A percentile compares a stretch with the other conserved stretches of the same genome.
Evolutionary conservation across 176 grass and related monocot species (phyloP).

Genomic region (Zea luxurians): DNA sequence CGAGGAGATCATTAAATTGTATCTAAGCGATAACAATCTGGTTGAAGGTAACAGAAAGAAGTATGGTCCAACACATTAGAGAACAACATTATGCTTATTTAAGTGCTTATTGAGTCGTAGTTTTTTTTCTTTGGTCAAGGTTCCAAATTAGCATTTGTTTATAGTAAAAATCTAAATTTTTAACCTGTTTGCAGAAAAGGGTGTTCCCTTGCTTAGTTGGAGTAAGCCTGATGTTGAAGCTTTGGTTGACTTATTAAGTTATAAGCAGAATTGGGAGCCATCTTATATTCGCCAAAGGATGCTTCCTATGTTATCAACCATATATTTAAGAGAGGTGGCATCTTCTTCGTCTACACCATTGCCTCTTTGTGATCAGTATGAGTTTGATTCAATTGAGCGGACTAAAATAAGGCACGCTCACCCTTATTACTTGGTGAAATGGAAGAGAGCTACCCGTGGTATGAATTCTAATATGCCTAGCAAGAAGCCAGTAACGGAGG

Average conservation of each 20-base stretch:
- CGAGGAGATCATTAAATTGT: conserved; percentile 81
- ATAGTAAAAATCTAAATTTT: not conserved
- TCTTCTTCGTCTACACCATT: conserved; percentile 37
- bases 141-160: not conserved
- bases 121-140: not conserved
- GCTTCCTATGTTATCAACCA: conserved; percentile 82
- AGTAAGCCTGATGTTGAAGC: conserved; percentile 72
- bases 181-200: conserved; percentile 56
- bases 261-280: conserved; percentile 72
- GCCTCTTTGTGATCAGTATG: conserved; percentile 72
- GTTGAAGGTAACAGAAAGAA: conserved; percentile 47
- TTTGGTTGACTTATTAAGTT: conserved; percentile 80
- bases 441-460: conserved; percentile 51
- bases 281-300: conserved; percentile 83
- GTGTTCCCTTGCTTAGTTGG: conserved; percentile 54
- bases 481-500: conserved; percentile 36
- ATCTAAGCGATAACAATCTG: conserved; percentile 66
- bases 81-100: not conserved
- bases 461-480: conserved; percentile 18
- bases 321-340: conserved; percentile 71
- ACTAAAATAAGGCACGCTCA: conserved; percentile 69
- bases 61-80: not conserved
- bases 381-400: conserved; percentile 75
- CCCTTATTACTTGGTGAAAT: conserved; percentile 84
- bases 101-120: not conserved